These are phyloP conservation scores for Pythium periplocum DNA, from an alignment of 352 stramenopile genomes.

Conservation along the genomic window DNA sequence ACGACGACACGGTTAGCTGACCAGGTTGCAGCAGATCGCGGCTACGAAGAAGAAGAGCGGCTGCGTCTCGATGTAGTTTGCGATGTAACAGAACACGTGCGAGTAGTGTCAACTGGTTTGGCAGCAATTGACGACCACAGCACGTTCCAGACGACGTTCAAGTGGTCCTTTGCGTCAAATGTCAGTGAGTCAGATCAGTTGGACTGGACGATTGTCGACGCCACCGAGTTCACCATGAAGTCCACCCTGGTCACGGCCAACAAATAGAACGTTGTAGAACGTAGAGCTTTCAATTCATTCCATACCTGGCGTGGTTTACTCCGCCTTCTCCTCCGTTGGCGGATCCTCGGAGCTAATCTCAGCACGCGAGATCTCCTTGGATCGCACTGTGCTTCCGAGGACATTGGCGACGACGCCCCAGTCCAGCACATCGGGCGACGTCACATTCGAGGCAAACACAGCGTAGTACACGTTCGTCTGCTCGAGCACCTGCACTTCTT, in stretches of 20 bases:
- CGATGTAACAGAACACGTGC: slow-evolving; percentile 43
- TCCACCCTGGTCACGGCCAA: too few relatives aligned
- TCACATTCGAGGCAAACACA: slow-evolving; percentile 17
- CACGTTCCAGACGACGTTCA: slow-evolving; percentile 40
- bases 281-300: too few relatives aligned
- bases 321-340: neutral
- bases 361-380: slow-evolving; percentile 9
- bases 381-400: slow-evolving; percentile 8
- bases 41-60: slow-evolving; percentile 33
- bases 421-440: slow-evolving; percentile 10
- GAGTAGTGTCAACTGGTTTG: slow-evolving; percentile 5
- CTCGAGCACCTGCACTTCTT: slow-evolving; percentile 12
- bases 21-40: slow-evolving; percentile 12
- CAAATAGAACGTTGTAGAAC: too few relatives aligned
- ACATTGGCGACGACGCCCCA: slow-evolving; percentile 17
- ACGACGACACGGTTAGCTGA: slow-evolving; percentile 17
- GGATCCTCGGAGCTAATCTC: neutral
- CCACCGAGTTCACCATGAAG: slow-evolving; percentile 6
- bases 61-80: slow-evolving; percentile 39
- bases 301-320: too few relatives aligned
- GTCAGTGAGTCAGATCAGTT: slow-evolving; percentile 29
- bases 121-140: slow-evolving; percentile 33
- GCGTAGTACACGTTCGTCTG: slow-evolving; percentile 20
- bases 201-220: slow-evolving; percentile 37
- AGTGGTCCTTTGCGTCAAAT: slow-evolving; percentile 53